Conservation (phyloP, 208 protist genomes). For the Trypanosoma melophagium region DNA sequence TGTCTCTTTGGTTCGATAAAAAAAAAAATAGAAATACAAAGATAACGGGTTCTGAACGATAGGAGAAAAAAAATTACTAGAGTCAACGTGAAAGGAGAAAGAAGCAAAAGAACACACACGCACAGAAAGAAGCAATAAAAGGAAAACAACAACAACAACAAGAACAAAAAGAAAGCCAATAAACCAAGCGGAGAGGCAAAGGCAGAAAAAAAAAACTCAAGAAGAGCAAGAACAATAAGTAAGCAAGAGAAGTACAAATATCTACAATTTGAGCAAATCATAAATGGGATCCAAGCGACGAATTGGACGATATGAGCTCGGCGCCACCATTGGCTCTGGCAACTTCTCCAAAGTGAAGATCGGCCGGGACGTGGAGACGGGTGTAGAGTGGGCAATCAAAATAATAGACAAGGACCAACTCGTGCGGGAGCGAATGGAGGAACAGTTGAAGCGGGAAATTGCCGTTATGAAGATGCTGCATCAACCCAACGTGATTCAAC, state of each 20-base stretch:
- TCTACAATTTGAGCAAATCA: slow-evolving; percentile 3
- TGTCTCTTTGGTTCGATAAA: too few relatives aligned
- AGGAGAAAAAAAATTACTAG: too few relatives aligned
- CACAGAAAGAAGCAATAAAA: neutral
- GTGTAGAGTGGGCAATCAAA: slow-evolving; percentile 85
- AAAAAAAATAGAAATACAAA: too few relatives aligned
- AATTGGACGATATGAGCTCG: slow-evolving; percentile 88
- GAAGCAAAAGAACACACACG: slow-evolving; percentile 11
- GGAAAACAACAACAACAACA: neutral
- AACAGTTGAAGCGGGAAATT: slow-evolving; percentile 91
- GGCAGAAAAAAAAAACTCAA: too few relatives aligned
- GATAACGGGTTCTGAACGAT: too few relatives aligned
- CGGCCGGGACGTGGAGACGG: slow-evolving; percentile 62
- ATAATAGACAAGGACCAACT: slow-evolving; percentile 89
- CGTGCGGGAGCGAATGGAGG: slow-evolving; percentile 84
- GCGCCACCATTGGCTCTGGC: slow-evolving; percentile 80
- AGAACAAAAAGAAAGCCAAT: neutral
- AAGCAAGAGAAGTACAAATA: neutral
- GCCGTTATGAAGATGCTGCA: slow-evolving; percentile 85
- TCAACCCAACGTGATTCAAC: slow-evolving; percentile 86
- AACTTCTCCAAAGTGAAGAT: slow-evolving; percentile 90
- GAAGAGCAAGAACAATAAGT: neutral
- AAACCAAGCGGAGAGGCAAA: too few relatives aligned
- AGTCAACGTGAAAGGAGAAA: too few relatives aligned
- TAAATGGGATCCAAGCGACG: slow-evolving; percentile 19